Evolutionary conservation across 352 stramenopile genomes (phyloP).

Genomic region (Pythium insidiosum): DNA sequence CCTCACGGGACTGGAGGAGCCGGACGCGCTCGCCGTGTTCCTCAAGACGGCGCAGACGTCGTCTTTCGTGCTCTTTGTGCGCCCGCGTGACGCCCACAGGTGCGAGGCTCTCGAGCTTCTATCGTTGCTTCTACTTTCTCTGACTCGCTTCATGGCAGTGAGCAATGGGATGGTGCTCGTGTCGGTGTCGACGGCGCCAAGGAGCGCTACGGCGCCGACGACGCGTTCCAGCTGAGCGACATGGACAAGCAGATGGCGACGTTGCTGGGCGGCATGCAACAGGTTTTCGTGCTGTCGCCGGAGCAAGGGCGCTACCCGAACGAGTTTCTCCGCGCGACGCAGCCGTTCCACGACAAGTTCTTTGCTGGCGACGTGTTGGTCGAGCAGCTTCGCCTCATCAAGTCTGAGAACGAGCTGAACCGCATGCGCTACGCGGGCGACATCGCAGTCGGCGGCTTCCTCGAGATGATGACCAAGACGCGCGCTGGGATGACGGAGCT

Average conservation of each 20-base stretch:
- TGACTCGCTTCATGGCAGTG: conserved; percentile 13
- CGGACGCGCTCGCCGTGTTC: conserved; percentile 66
- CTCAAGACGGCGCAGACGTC: conserved; percentile 55
- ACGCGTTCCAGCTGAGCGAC: conserved; percentile 59
- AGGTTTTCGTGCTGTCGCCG: conserved; percentile 62
- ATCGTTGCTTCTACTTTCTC: not conserved
- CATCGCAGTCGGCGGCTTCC: conserved; percentile 58
- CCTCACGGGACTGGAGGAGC: conserved; percentile 74
- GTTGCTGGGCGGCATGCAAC: conserved; percentile 44
- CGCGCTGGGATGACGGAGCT: conserved; percentile 58
- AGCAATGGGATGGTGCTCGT: conserved; percentile 77
- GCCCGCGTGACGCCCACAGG: conserved; percentile 63
- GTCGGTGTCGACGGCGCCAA: conserved; percentile 54
- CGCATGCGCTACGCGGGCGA: conserved; percentile 68
- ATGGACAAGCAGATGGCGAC: conserved; percentile 38
- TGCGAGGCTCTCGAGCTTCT: not conserved
- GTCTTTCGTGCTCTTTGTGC: conserved; percentile 70
- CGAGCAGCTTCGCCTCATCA: conserved; percentile 65
- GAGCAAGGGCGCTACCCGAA: conserved; percentile 44
- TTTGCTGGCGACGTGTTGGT: conserved; percentile 65
- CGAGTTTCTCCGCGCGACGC: conserved; percentile 49
- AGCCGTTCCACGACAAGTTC: conserved; percentile 60
- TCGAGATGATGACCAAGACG: conserved; percentile 70
- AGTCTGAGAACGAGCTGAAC: conserved; percentile 64
- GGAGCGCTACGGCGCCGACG: conserved; percentile 51